Conservation (phyloP, 2,329 filamentous ascomycete species). For the Talaromyces amestolkiae region DNA sequence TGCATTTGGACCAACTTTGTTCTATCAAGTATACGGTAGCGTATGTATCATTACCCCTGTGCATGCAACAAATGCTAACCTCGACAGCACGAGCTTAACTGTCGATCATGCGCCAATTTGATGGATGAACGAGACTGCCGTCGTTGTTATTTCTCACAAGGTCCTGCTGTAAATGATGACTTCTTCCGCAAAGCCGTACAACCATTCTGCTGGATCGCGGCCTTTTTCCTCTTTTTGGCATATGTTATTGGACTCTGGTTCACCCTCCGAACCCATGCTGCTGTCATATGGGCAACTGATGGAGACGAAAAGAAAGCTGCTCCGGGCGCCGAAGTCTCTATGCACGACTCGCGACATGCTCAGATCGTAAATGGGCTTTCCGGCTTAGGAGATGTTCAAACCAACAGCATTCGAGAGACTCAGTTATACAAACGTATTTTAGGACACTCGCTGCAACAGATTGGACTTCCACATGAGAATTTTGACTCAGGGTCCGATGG, state of each 20-base stretch:
- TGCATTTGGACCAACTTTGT: constrained; percentile 90
- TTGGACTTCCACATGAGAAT: constrained; percentile 58
- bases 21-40: constrained; percentile 98
- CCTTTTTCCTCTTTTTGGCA: constrained; percentile 80
- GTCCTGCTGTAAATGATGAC: constrained; percentile 75
- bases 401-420: constrained; percentile 76
- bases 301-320: constrained; percentile 66
- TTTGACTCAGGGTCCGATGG: constrained; percentile 25
- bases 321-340: constrained; percentile 29
- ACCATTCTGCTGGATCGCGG: constrained; percentile 89
- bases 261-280: constrained; percentile 90
- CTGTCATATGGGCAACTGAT: constrained; percentile 93
- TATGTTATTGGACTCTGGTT: constrained; percentile 95
- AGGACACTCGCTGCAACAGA: constrained; percentile 82
- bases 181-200: constrained; percentile 90
- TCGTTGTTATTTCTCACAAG: constrained; percentile 90
- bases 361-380: constrained; percentile 32
- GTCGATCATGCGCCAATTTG: constrained; percentile 62
- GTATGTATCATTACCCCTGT: constrained; percentile 46
- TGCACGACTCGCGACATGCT: constrained; percentile 37
- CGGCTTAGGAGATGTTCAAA: constrained; percentile 41
- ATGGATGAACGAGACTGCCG: constrained; percentile 66
- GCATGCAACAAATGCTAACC: constrained; percentile 28
- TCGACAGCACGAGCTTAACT: constrained; percentile 80
- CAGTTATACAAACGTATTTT: constrained; percentile 91